Evolutionary conservation across 129 eudicot genomes (phyloP), one percentile per base, ranked within the genome.

Genomic region (Artemisia argyi): DNA sequence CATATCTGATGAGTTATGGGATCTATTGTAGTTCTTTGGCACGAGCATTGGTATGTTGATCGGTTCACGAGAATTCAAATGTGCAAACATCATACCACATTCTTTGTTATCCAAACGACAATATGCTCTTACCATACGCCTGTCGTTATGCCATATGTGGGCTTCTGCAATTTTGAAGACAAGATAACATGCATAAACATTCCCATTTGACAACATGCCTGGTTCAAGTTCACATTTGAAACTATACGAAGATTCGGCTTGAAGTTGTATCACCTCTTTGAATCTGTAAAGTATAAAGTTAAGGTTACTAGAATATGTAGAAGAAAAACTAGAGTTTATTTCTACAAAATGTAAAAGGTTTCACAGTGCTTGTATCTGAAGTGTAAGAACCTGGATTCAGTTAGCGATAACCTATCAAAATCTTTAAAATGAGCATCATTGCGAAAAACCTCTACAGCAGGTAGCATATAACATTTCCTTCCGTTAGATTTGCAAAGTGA

Each of bases 331-430:
- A 57, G 26, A 44, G 6, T 24, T 9, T 50, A 7, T 39, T 39
- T 39, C 46, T 39, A 8, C 46, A 39, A 39, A 39, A 35, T 35
- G 42, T 35, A 35, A 5, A 15, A 66, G 7, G 32, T 39, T n/a
- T 15, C 16, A 24, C 35, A 57, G 11, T 16, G 28, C 15, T 17
- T 5, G 50, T 20, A 71, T 57, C 32, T 19, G n/a, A 3, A 42
- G 52, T 59, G 55, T 39, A 39, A 47, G 20, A 60, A 72, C 76
- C 76, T 72, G 47, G 76, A 60, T 44, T 72, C 68, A 50, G 59
- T 28, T 47, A 58, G 24, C 13, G 48, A 46, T 24, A 61, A 3
- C 48, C 60, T 47, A 59, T 73, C 18, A 18, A 52, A 3, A 15
- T 0, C 60, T 52, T 73, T 30, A 62, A 56, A 44, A 71, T 42